Conservation (phyloP, 129 eudicot genomes). For the Artemisia annua region DNA sequence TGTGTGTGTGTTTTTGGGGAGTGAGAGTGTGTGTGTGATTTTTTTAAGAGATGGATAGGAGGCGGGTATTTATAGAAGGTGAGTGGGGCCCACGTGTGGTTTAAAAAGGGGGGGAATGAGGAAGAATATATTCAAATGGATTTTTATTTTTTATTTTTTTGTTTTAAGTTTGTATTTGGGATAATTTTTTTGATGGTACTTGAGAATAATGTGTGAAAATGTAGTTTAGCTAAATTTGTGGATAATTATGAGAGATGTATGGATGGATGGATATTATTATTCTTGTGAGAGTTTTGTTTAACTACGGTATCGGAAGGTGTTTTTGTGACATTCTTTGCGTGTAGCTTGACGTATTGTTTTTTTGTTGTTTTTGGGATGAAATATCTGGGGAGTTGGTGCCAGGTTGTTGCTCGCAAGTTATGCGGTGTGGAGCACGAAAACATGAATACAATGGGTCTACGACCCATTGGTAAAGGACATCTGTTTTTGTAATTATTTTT, state of each 20-base stretch:
- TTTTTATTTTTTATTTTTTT: background rate
- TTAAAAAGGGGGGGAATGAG: slow-evolving; percentile 34
- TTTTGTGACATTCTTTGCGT: background rate
- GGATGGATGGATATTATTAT: background rate
- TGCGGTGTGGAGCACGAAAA: background rate
- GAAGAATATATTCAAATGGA: slow-evolving; percentile 28
- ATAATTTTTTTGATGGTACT: background rate
- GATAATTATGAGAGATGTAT: background rate
- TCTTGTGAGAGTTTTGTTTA: background rate
- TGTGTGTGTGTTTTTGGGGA: slow-evolving; percentile 22
- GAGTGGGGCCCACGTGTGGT: slow-evolving; percentile 24
- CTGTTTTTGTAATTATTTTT: too few relatives aligned
- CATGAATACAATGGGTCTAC: background rate
- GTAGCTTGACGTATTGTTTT: background rate
- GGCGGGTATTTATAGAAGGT: slow-evolving; percentile 33
- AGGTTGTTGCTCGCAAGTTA: slow-evolving; percentile 9
- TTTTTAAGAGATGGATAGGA: slow-evolving; percentile 11
- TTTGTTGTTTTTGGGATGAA: background rate
- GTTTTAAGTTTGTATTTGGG: background rate
- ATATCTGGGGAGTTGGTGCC: background rate
- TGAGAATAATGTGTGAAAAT: background rate
- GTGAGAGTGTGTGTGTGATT: slow-evolving; percentile 8
- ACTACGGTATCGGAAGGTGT: background rate
- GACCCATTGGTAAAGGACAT: background rate
- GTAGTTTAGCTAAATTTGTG: background rate